These are phyloP conservation scores for Ophiognomonia clavigignenti-juglandacearum DNA, from an alignment of 2,329 filamentous ascomycete species.

Conservation along the genomic window DNA sequence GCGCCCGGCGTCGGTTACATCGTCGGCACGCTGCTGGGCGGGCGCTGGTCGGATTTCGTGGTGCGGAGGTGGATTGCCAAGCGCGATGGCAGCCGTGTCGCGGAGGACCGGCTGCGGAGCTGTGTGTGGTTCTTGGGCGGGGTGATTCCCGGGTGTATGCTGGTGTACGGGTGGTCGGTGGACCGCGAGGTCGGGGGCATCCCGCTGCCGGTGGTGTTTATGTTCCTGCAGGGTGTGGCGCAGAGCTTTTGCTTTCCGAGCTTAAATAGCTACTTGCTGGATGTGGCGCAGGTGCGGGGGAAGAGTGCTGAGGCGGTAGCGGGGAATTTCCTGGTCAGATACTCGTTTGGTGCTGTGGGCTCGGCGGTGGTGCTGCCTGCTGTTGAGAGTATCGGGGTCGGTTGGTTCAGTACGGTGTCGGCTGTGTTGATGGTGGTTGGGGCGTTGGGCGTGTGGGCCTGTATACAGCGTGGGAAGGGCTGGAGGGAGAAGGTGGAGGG, in stretches of 20 bases:
- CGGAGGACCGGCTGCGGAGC: slow-evolving; percentile 65
- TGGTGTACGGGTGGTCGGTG: slow-evolving; percentile 61
- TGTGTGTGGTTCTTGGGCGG: slow-evolving; percentile 54
- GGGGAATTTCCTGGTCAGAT: slow-evolving; percentile 74
- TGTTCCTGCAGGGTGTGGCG: slow-evolving; percentile 65
- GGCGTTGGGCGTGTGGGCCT: slow-evolving; percentile 40
- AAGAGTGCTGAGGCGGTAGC: slow-evolving; percentile 67
- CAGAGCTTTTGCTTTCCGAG: slow-evolving; percentile 66
- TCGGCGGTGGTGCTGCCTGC: slow-evolving; percentile 70
- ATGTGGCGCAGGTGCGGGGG: slow-evolving; percentile 64
- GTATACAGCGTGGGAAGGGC: slow-evolving; percentile 41
- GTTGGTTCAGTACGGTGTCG: slow-evolving; percentile 73
- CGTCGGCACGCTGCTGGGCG: slow-evolving; percentile 60
- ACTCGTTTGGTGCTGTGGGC: slow-evolving; percentile 66
- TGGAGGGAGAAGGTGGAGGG: slow-evolving; percentile 49
- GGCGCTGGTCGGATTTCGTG: slow-evolving; percentile 59
- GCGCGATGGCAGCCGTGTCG: slow-evolving; percentile 48
- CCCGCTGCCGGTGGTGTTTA: slow-evolving; percentile 55
- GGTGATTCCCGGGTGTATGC: slow-evolving; percentile 57
- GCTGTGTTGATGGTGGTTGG: slow-evolving; percentile 48
- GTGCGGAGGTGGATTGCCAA: slow-evolving; percentile 57
- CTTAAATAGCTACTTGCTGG: slow-evolving; percentile 70
- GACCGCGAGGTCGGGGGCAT: slow-evolving; percentile 34
- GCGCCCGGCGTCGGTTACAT: slow-evolving; percentile 65
- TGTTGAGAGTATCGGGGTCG: slow-evolving; percentile 69